Conservation (phyloP, 2,329 filamentous ascomycete genomes). For the Knoxdaviesia proteae region DNA sequence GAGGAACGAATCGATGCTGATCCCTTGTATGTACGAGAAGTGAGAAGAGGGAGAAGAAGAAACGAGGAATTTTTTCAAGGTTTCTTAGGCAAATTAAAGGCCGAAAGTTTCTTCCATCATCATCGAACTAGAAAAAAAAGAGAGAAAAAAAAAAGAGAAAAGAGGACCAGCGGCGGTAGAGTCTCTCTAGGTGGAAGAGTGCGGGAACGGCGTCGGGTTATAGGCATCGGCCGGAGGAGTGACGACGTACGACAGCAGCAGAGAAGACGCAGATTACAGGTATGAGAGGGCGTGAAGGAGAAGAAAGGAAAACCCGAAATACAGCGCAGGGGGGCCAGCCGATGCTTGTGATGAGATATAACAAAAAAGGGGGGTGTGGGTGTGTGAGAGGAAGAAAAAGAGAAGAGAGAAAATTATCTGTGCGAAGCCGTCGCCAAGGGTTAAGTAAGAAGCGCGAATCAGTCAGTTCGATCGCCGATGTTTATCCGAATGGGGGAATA, state of each 20-base stretch:
- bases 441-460: background rate
- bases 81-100: background rate
- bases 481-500: too few relatives aligned
- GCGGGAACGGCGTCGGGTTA: too few relatives aligned
- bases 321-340: background rate
- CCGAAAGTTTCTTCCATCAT: too few relatives aligned
- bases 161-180: background rate
- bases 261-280: conserved; percentile 1
- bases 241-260: background rate
- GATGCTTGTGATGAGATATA: background rate
- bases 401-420: background rate
- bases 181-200: too few relatives aligned
- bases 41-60: too few relatives aligned
- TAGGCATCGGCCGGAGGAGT: background rate
- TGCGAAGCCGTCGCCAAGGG: too few relatives aligned
- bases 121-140: background rate
- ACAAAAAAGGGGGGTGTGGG: background rate
- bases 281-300: conserved; percentile 3
- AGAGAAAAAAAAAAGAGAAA: background rate
- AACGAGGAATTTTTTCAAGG: background rate
- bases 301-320: background rate
- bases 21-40: too few relatives aligned
- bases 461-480: too few relatives aligned
- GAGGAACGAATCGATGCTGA: too few relatives aligned
- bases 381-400: background rate